A percentile compares a stretch with the other conserved stretches of the same genome.
These are phyloP conservation scores for Dendrobium chrysotoxum DNA, from an alignment of 106 monocot species.

Conservation along the genomic window DNA sequence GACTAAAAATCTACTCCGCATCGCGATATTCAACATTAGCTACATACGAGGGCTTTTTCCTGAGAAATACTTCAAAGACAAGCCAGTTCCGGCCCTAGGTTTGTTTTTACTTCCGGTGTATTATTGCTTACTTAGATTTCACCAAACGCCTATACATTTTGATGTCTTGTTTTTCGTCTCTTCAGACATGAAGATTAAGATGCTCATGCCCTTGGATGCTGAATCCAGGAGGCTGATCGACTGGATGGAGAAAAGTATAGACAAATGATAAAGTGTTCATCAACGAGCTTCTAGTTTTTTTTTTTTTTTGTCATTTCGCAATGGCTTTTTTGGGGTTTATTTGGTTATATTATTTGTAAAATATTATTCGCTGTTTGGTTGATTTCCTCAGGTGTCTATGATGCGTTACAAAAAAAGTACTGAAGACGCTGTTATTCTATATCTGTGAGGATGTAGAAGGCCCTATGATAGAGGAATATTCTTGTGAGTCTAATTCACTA, in stretches of 20 bases:
- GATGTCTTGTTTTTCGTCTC: background rate
- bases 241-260: slow-evolving; percentile 98
- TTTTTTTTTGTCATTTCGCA: too few relatives aligned
- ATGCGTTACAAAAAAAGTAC: slow-evolving; percentile 96
- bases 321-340: background rate
- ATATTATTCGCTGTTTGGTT: background rate
- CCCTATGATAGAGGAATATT: slow-evolving; percentile 94
- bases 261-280: background rate
- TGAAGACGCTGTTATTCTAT: slow-evolving; percentile 83
- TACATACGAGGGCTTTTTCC: slow-evolving; percentile 96
- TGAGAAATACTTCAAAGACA: slow-evolving; percentile 95
- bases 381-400: slow-evolving; percentile 68
- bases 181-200: slow-evolving; percentile 99
- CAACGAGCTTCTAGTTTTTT: background rate
- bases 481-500: slow-evolving; percentile 55
- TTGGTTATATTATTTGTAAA: background rate
- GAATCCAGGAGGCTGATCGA: slow-evolving; percentile 92
- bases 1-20: slow-evolving; percentile 94
- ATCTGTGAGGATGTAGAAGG: slow-evolving; percentile 85
- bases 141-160: background rate
- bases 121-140: background rate
- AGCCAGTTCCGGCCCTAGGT: slow-evolving; percentile 96
- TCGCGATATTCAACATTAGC: slow-evolving; percentile 97
- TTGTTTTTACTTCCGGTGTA: background rate
- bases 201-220: slow-evolving; percentile 86